Percentiles rank a stretch among this genome's conserved stretches.
Conservation (phyloP, 1,284 basidiomycete species). For the Mycena citricolor region DNA sequence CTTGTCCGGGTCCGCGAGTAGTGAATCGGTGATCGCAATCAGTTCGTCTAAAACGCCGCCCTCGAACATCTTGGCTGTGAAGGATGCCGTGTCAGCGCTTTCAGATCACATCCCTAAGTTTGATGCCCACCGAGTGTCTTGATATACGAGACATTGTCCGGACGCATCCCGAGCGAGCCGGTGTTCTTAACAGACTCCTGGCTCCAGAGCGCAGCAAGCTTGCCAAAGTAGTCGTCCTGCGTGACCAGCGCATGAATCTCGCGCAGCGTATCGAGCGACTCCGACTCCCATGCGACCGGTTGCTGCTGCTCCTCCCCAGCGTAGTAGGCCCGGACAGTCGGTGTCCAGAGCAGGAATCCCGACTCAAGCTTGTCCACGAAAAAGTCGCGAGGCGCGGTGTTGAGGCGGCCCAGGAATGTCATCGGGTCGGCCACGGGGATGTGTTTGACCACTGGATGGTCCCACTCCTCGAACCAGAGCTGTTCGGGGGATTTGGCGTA, state of each 20-base stretch:
- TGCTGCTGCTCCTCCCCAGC: slow-evolving; percentile 46
- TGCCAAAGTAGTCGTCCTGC: slow-evolving; percentile 59
- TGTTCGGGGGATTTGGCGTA: slow-evolving; percentile 69
- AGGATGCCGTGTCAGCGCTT: slow-evolving; percentile 13
- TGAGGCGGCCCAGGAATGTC: slow-evolving; percentile 47
- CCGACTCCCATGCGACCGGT: slow-evolving; percentile 64
- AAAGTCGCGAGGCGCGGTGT: slow-evolving; percentile 41
- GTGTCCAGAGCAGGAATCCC: slow-evolving; percentile 87
- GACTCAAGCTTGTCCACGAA: slow-evolving; percentile 81
- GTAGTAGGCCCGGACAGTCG: slow-evolving; percentile 69
- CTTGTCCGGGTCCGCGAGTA: slow-evolving; percentile 73
- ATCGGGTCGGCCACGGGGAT: slow-evolving; percentile 51
- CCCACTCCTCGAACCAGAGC: slow-evolving; percentile 80
- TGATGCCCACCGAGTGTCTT: slow-evolving; percentile 60
- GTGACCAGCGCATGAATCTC: slow-evolving; percentile 54
- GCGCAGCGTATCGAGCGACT: slow-evolving; percentile 59
- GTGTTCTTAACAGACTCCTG: slow-evolving; percentile 67
- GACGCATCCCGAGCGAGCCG: slow-evolving; percentile 53
- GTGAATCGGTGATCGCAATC: slow-evolving; percentile 54
- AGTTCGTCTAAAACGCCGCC: slow-evolving; percentile 53
- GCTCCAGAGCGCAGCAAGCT: slow-evolving; percentile 61
- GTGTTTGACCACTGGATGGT: slow-evolving; percentile 67
- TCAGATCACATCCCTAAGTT: neutral
- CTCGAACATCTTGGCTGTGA: slow-evolving; percentile 66
- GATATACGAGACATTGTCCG: slow-evolving; percentile 66